Evolutionary conservation across 2,329 filamentous ascomycete genomes (phyloP), one percentile per base, ranked within the genome.

Genomic region (Bipolaris zeicola): DNA sequence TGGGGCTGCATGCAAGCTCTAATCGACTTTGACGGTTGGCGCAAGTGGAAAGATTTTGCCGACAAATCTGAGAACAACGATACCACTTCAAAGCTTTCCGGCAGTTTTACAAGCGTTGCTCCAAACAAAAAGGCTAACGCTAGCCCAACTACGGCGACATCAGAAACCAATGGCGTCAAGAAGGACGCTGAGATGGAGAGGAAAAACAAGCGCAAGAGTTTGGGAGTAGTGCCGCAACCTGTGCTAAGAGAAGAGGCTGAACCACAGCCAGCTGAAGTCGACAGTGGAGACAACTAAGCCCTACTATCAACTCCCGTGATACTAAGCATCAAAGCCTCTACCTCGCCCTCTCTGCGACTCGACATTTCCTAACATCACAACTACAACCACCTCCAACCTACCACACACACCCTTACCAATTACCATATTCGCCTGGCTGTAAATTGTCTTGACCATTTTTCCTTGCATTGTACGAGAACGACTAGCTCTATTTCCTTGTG

Each of bases 1-100:
- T 99, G 95, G 95, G 95, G 95, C 54, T 98, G 95, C 80, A 99
- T 99, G 95, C 95, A 98, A 80, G 95, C 95, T 8, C 84, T 99
- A 22, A 98, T 99, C 70, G 95, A 99, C 79, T 98, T 95, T 74
- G 94, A 98, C 74, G 95, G 95, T 60, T 99, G 95, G 95, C 87
- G 93, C 52, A 92, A 92, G 76, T 99, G 95, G 95, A 96, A 96
- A 76, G 91, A 95, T 69, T 94, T 91, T 52, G 72, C 73, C 42
- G 68, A 71, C 37, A 68, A 70, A 43, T 72, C 70, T 6, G 75
- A 76, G 34, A 71, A 67, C 42, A 67, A 65, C 71, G 67, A 73
- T 50, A 67, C 65, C 20, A 74, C 69, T 24, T 71, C 67, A 38
- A 76, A 75, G 50, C 63, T 75, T 33, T 70, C 71, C 3, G 68